Base-by-base conservation (phyloP, 768 basidiomycete species). In the Botryobasidium botryosum region DNA sequence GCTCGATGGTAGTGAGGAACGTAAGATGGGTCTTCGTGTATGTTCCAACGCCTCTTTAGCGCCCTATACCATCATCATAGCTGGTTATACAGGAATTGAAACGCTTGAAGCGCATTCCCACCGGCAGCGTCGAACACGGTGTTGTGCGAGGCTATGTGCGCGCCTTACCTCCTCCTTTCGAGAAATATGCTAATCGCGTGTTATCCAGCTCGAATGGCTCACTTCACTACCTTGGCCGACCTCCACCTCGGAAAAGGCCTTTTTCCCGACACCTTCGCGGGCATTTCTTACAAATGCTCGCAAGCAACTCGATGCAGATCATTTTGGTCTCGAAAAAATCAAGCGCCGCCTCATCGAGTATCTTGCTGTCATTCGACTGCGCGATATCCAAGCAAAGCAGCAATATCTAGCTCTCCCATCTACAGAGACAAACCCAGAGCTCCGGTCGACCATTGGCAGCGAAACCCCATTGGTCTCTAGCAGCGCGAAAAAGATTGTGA, bases 261-360 rank as follows among this genome's bases (percentile, higher is more conserved):
- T 46, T 43, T 70, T 78, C 0, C 43, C 56, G 5, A 49, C 56
- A n/a, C 44, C 44, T 8, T 24, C 35, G 32, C 52, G 47, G 40
- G 49, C 69, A 3, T 85, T 85, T 65, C 67, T 87, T 23, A 49
- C 67, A 24, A 70, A 68, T 29, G 86, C 90, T 23, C 76, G 82
- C 20, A 65, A 65, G 18, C 86, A 84, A 56, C 73, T 96, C 6
- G 88, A 96, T 53, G 68, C 75, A 10, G 90, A 92, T 48, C 90
- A 96, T 59, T 92, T 78, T 53, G 91, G 91, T 1, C 66, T 96
- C 15, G 85, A 90, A 47, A 85, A 83, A 58, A 79, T 96, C 58
- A 96, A 94, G 68, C 78, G 83, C 51, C 69, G 90, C 7, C 61
- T 92, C 2, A 81, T 92, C 37, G 91, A 94, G 55, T 94, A 87